Base-by-base conservation (phyloP, 805 yeast species). In the Pichia deserticola region DNA sequence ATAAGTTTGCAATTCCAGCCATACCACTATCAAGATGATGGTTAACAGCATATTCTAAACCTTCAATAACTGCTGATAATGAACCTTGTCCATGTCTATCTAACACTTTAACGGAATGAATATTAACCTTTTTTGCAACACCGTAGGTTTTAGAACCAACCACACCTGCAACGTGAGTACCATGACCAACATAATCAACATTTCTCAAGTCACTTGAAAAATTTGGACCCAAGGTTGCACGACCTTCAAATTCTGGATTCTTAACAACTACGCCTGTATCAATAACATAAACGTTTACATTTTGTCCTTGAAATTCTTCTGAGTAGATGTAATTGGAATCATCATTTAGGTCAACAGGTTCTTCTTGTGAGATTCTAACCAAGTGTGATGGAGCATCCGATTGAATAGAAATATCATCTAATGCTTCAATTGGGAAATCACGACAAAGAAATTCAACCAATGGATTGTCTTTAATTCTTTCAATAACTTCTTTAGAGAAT, bases 131-230 rank as follows among this genome's bases (percentile, higher is more conserved):
- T 63, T 90, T 89, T 15, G 96, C 88, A 3, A 88, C 93, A 7
- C 97, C 97, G 68, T 72, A 89, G 3, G 82, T 78, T 47, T 68
- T 73, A 2, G 96, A 86, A 0, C 92, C 96, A 49, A 88, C 76
- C 11, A 88, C 70, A 4, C 97, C 97, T 0, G 97, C 96, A 44
- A 90, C 95, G 65, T 89, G 97, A 1, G 97, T 88, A 0, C 96
- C 97, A 64, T 89, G 97, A 0, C 97, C 97, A 57, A 83, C 82
- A 9, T 68, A 68, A 62, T 90, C 97, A 5, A 58, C 50, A 7
- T 86, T 88, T 1, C 71, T 60, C 1, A 80, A 79, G 55, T 79
- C 84, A 1, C 69, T 70, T 0, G 88, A 82, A 51, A 82, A 78
- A 58, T 84, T 86, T 7, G 70, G 74, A 0, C 90, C 90, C 51